phyloP scores from a whole-genome alignment of 1,139 yeast species.

The Geotrichum klebahnii region DNA sequence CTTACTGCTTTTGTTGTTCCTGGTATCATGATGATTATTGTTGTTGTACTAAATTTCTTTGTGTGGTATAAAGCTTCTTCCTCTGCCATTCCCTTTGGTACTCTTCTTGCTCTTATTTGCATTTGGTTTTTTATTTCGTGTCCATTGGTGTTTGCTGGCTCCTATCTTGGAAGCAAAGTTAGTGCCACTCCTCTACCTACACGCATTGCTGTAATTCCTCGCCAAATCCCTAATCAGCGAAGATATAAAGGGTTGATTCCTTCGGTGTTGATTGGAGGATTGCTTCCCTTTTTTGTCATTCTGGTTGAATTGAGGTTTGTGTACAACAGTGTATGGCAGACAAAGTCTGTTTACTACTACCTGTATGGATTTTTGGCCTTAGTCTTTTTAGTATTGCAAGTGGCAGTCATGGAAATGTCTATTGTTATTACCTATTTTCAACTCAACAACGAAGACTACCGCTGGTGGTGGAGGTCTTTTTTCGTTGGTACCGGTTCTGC shows the following conservation, averaged over 20 bases:
- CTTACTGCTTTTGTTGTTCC: slow-evolving; percentile 49
- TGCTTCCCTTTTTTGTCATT: slow-evolving; percentile 74
- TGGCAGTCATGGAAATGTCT: slow-evolving; percentile 70
- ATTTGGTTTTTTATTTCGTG: slow-evolving; percentile 62
- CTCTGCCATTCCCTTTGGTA: slow-evolving; percentile 71
- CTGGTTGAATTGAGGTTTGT: slow-evolving; percentile 73
- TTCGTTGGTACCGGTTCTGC: slow-evolving; percentile 67
- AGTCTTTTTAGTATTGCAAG: slow-evolving; percentile 55
- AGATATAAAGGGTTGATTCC: slow-evolving; percentile 36
- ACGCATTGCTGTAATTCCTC: slow-evolving; percentile 37
- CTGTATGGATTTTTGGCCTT: slow-evolving; percentile 73
- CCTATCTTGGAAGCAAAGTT: slow-evolving; percentile 50
- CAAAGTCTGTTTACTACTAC: slow-evolving; percentile 72
- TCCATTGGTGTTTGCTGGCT: slow-evolving; percentile 74
- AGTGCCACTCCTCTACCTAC: slow-evolving; percentile 35
- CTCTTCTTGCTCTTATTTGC: slow-evolving; percentile 55
- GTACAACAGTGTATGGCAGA: slow-evolving; percentile 75
- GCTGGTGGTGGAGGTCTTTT: slow-evolving; percentile 86
- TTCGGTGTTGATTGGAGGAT: slow-evolving; percentile 49
- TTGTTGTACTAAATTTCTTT: slow-evolving; percentile 58
- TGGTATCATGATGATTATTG: slow-evolving; percentile 49
- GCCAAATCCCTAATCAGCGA: slow-evolving; percentile 44
- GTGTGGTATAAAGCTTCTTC: slow-evolving; percentile 78
- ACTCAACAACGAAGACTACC: slow-evolving; percentile 57
- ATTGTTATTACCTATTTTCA: slow-evolving; percentile 65